Conservation (phyloP, 257 asterid genomes). For the Forsythia suspensa region DNA sequence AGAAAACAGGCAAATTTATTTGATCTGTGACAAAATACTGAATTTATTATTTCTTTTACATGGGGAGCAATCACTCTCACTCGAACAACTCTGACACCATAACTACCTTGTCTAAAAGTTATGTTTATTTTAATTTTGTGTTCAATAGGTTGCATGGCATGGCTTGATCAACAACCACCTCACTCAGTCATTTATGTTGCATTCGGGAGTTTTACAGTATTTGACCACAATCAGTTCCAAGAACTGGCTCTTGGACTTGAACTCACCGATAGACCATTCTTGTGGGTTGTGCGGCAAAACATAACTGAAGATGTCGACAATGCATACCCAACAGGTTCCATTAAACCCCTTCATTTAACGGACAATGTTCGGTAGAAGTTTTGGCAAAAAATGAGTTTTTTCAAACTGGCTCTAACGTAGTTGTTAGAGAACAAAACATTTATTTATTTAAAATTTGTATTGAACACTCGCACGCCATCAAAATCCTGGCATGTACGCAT, state of each 20-base stretch:
- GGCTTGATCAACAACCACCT: constrained; percentile 28
- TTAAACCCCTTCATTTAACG: not conserved
- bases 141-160: constrained; percentile 8
- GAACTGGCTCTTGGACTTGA: constrained; percentile 38
- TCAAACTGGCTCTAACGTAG: not conserved
- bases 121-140: not conserved
- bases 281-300: constrained; percentile 30
- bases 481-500: too few relatives aligned
- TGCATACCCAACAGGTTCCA: constrained; percentile 10
- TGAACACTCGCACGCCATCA: too few relatives aligned
- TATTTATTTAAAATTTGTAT: too few relatives aligned
- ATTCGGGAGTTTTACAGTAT: constrained; percentile 26
- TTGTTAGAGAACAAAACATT: too few relatives aligned
- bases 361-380: too few relatives aligned
- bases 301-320: not conserved
- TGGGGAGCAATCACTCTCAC: not conserved
- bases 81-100: too few relatives aligned
- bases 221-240: constrained; percentile 18
- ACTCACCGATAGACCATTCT: constrained; percentile 19
- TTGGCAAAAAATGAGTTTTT: too few relatives aligned
- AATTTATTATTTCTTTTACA: too few relatives aligned
- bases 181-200: constrained; percentile 30
- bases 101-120: not conserved
- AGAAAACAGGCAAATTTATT: too few relatives aligned
- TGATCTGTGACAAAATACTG: too few relatives aligned